Evolutionary conservation across 768 basidiomycete species (phyloP).

Genomic region (Boletus rubroflammeus): DNA sequence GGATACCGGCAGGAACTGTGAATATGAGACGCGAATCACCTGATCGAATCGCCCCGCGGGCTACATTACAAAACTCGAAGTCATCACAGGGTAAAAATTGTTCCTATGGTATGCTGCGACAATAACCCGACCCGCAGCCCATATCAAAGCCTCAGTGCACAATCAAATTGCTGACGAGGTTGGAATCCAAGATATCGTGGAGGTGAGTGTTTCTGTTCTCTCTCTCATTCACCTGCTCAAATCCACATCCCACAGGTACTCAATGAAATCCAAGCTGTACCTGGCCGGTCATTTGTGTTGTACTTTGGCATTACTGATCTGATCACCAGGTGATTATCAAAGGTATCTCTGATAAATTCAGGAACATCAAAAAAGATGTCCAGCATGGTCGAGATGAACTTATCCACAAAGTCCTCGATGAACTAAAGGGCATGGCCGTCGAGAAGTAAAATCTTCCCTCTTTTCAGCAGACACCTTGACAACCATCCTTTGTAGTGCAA

Average conservation of each 20-base stretch:
- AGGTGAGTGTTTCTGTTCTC: slow-evolving; percentile 31
- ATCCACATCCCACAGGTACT: slow-evolving; percentile 38
- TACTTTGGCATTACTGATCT: slow-evolving; percentile 14
- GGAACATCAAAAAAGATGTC: slow-evolving; percentile 44
- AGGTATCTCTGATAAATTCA: slow-evolving; percentile 47
- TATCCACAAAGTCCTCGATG: slow-evolving; percentile 42
- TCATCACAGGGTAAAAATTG: slow-evolving; percentile 2
- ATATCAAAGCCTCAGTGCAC: neutral
- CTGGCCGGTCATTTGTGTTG: neutral
- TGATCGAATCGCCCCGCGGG: slow-evolving; percentile 2
- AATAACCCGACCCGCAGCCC: neutral
- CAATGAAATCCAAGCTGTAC: slow-evolving; percentile 47
- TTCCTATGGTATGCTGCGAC: neutral
- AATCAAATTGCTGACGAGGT: slow-evolving; percentile 4
- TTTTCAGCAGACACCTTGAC: slow-evolving; percentile 2
- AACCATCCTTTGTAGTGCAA: slow-evolving; percentile 34
- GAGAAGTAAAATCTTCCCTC: slow-evolving; percentile 21
- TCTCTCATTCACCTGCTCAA: neutral
- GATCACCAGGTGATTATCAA: slow-evolving; percentile 43
- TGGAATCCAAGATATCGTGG: slow-evolving; percentile 37
- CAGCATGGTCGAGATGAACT: slow-evolving; percentile 44
- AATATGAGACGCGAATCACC: neutral
- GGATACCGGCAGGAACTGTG: neutral
- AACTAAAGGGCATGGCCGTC: slow-evolving; percentile 41
- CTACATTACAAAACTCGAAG: slow-evolving; percentile 1